These are phyloP conservation scores for Exophiala mesophila DNA, from an alignment of 2,329 filamentous ascomycete species.

Conservation along the genomic window DNA sequence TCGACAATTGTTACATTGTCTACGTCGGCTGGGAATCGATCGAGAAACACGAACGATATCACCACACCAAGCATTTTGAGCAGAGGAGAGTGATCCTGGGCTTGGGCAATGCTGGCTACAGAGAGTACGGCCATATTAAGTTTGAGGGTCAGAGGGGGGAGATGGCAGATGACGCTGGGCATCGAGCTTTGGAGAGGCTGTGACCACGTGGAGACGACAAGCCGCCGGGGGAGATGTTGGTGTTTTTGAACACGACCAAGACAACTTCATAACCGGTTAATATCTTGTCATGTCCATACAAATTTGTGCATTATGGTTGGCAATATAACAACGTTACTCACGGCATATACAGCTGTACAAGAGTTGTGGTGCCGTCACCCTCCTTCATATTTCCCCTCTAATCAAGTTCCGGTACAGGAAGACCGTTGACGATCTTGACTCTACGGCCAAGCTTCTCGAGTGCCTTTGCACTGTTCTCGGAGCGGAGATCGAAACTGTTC, in stretches of 20 bases:
- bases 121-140: slow-evolving; percentile 33
- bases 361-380: no score
- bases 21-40: slow-evolving; percentile 35
- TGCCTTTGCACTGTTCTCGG: slow-evolving; percentile 62
- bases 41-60: slow-evolving; percentile 33
- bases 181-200: no score
- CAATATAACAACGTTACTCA: no score
- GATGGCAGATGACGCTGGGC: background rate
- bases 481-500: slow-evolving; percentile 62
- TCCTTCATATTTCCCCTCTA: no score
- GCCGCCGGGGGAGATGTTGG: no score
- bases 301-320: no score
- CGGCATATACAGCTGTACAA: no score
- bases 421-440: slow-evolving; percentile 69
- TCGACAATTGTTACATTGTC: slow-evolving; percentile 30
- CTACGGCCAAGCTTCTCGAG: slow-evolving; percentile 61
- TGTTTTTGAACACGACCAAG: no score
- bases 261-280: no score
- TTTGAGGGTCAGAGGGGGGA: slow-evolving; percentile 21
- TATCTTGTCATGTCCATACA: no score
- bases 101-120: slow-evolving; percentile 30
- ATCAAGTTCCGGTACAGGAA: slow-evolving; percentile 68
- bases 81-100: slow-evolving; percentile 29
- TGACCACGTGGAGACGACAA: no score
- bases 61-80: slow-evolving; percentile 33